phyloP scores from a whole-genome alignment of 2,329 filamentous ascomycete species.

The Fusarium sarcochroum region DNA sequence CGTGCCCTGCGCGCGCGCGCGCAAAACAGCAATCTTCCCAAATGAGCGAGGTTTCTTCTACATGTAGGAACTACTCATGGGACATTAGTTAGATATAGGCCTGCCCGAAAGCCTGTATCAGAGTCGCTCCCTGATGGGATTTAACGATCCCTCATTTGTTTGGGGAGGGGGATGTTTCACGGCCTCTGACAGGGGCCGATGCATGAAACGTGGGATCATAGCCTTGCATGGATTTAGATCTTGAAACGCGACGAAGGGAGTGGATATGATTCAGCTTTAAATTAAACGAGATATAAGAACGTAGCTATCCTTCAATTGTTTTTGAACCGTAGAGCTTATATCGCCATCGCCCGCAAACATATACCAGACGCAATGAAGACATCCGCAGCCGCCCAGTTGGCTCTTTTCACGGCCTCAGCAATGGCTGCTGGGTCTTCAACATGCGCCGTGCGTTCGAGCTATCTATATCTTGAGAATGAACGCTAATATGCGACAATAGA shows the following conservation, averaged over 20 bases:
- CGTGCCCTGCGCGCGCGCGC: background rate
- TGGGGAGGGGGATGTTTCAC: constrained; percentile 6
- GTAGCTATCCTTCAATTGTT: background rate
- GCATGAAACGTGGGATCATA: constrained; percentile 37
- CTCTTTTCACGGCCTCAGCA: constrained; percentile 26
- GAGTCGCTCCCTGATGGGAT: background rate
- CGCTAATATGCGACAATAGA: constrained; percentile 17
- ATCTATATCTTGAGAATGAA: accelerated
- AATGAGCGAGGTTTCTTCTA: background rate
- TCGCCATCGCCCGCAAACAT: no score
- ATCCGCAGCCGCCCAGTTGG: constrained; percentile 16
- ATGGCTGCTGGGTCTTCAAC: constrained; percentile 18
- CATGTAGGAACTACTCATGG: background rate
- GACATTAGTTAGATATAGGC: no score
- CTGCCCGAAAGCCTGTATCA: background rate
- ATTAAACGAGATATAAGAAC: constrained; percentile 5
- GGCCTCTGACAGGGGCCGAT: constrained; percentile 4
- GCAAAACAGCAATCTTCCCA: background rate
- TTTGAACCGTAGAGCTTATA: no score
- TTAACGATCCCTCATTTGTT: background rate
- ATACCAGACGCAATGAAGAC: constrained; percentile 28
- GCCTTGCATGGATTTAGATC: constrained; percentile 29
- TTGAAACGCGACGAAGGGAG: constrained; percentile 28
- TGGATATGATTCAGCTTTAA: constrained; percentile 1
- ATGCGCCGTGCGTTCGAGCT: constrained; percentile 31